phyloP scores from a whole-genome alignment of 805 yeast species.

The Geotrichum ghanense region DNA sequence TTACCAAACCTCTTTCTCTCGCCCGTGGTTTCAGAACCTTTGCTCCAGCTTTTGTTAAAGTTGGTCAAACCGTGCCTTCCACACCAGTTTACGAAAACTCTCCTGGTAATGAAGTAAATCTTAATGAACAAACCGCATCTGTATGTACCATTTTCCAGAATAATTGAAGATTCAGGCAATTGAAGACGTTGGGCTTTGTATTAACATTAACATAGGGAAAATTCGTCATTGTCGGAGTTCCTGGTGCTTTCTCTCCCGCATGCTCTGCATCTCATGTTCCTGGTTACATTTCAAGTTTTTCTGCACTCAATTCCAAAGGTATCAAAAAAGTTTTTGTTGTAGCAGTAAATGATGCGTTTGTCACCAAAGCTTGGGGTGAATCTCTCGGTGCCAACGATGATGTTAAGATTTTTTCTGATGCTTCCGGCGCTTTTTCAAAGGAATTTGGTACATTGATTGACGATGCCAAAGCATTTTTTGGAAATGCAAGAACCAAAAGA shows the following conservation, averaged over 20 bases:
- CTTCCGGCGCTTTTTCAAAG: slow-evolving; percentile 59
- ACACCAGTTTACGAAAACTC: slow-evolving; percentile 43
- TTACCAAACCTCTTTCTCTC: background rate
- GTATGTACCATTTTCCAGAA: slow-evolving; percentile 5
- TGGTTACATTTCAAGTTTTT: slow-evolving; percentile 45
- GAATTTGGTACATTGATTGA: slow-evolving; percentile 61
- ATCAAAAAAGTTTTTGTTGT: slow-evolving; percentile 49
- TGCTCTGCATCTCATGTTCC: slow-evolving; percentile 67
- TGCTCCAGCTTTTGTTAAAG: slow-evolving; percentile 29
- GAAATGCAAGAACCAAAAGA: slow-evolving; percentile 64
- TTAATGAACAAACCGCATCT: slow-evolving; percentile 34
- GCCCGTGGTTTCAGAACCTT: slow-evolving; percentile 14
- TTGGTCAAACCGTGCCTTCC: slow-evolving; percentile 54
- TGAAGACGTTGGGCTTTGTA: too few species aligned
- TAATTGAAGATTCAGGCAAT: background rate
- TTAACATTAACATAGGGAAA: slow-evolving; percentile 31
- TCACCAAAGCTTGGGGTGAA: slow-evolving; percentile 69
- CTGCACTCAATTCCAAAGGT: slow-evolving; percentile 55
- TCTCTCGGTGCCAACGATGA: slow-evolving; percentile 18
- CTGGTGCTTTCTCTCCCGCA: slow-evolving; percentile 75
- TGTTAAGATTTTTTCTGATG: slow-evolving; percentile 63
- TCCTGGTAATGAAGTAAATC: slow-evolving; percentile 51
- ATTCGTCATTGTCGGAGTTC: slow-evolving; percentile 47
- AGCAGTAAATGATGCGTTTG: slow-evolving; percentile 82
- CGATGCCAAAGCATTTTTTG: slow-evolving; percentile 57